Evolutionary conservation across 179 eudicot genomes (phyloP), one percentile per base, ranked within the genome.

Genomic region (Corrigiola litoralis): DNA sequence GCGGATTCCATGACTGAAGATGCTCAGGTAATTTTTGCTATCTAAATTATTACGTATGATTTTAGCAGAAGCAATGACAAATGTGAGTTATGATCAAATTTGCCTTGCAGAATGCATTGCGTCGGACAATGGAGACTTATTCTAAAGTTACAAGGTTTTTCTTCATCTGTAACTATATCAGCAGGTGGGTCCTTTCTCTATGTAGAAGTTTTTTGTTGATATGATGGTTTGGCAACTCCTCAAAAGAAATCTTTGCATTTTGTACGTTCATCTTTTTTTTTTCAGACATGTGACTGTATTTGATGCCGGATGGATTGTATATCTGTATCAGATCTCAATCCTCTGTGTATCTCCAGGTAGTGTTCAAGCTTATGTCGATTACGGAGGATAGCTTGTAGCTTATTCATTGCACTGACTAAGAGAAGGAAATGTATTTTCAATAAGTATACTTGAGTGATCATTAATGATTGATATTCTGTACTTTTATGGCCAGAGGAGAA

Each of bases 1-100:
- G 96, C 98, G 27, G 98, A 92, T 82, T 92, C 98, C 60, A 92
- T 92, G 98, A 92, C 98, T 37, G 95, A 92, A 85, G 98, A 92
- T 78, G 96, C 98, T 60, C 98, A 87, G 95, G 98, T 69, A 73
- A 56, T 29, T 16, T 37, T 29, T 57, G 13, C 34, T 32, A 4
- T 27, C 3, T 0, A 10, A 23, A 17, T 53, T 6, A 17, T 63
- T 29, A 17, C 5, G 36, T 64, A 5, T 16, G 37, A 4, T n/a
- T 58, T 21, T n/a, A 12, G 45, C 23, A 2, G n/a, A n/a, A n/a
- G n/a, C n/a, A n/a, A n/a, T n/a, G n/a, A n/a, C n/a, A n/a, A n/a
- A n/a, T n/a, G n/a, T n/a, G n/a, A n/a, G n/a, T 17, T 18, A 20
- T 53, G 56, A 60, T 55, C 32, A 7, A 49, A 42, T 34, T 59